Conservation (phyloP, 1,284 basidiomycete genomes). For the Trichosporon asahii region DNA sequence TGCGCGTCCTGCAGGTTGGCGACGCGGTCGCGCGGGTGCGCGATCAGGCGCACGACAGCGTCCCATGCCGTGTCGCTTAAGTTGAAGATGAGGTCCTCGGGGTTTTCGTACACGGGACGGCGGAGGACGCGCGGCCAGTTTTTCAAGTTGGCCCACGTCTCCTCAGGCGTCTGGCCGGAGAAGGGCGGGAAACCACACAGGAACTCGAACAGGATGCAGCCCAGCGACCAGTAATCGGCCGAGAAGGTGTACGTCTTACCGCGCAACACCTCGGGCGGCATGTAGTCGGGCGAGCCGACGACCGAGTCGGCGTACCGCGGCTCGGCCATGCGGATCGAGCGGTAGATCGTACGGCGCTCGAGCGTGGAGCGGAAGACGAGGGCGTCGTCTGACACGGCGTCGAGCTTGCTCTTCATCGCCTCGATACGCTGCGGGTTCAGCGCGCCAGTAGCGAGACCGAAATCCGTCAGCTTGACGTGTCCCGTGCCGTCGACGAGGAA, state of each 20-base stretch:
- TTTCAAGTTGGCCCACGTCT: constrained; percentile 99
- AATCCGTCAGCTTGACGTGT: constrained; percentile 98
- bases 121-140: constrained; percentile 92
- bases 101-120: constrained; percentile 90
- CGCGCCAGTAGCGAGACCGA: constrained; percentile 94
- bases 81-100: constrained; percentile 97
- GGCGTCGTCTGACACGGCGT: constrained; percentile 92
- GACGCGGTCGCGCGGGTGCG: constrained; percentile 75
- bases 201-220: constrained; percentile 98
- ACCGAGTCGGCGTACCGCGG: constrained; percentile 95
- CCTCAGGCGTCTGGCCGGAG: constrained; percentile 89
- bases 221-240: constrained; percentile 98
- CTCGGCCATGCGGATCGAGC: constrained; percentile 84
- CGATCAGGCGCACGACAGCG: constrained; percentile 74
- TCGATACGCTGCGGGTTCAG: constrained; percentile 94
- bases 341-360: constrained; percentile 91
- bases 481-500: constrained; percentile 94
- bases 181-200: constrained; percentile 95
- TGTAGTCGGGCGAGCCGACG: constrained; percentile 95
- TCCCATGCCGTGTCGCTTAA: constrained; percentile 92
- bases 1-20: constrained; percentile 70
- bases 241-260: constrained; percentile 92
- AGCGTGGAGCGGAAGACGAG: constrained; percentile 88
- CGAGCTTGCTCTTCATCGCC: constrained; percentile 85
- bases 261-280: constrained; percentile 75